A percentile compares a stretch with the other conserved stretches of the same genome.
Conservation (phyloP, 208 protist species). For the Novymonas esmeraldas region DNA sequence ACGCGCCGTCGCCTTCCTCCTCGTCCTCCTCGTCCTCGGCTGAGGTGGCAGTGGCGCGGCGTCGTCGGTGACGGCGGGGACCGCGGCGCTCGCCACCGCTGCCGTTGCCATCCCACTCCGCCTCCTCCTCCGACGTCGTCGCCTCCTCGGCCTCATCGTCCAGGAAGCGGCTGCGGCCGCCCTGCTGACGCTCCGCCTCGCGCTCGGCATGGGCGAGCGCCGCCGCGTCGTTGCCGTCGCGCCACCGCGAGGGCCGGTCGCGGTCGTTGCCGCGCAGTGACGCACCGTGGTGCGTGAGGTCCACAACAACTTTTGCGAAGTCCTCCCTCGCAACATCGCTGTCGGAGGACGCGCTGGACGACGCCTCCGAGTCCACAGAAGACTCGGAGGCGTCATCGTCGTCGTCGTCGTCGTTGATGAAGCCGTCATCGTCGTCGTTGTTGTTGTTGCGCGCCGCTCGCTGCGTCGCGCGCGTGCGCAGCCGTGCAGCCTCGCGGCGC, state of each 20-base stretch:
- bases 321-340: conserved; percentile 59
- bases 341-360: conserved; percentile 35
- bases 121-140: conserved; percentile 39
- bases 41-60: not conserved
- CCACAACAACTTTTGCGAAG: conserved; percentile 54
- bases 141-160: conserved; percentile 85
- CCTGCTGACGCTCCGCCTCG: conserved; percentile 26
- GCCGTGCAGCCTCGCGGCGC: too few species aligned
- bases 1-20: conserved; percentile 20
- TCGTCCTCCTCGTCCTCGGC: conserved; percentile 30
- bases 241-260: conserved; percentile 70
- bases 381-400: conserved; percentile 17
- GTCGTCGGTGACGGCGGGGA: too few species aligned
- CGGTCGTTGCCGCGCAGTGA: conserved; percentile 43
- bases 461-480: not conserved
- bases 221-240: conserved; percentile 37
- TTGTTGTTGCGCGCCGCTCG: too few species aligned
- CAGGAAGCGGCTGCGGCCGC: conserved; percentile 62
- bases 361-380: conserved; percentile 27
- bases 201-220: conserved; percentile 44
- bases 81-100: not conserved
- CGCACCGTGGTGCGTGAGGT: conserved; percentile 58
- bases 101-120: conserved; percentile 7
- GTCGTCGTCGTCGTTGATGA: conserved; percentile 30
- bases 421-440: conserved; percentile 14